Conservation (phyloP, 1,139 yeast genomes). For the Pichia sp. region DNA sequence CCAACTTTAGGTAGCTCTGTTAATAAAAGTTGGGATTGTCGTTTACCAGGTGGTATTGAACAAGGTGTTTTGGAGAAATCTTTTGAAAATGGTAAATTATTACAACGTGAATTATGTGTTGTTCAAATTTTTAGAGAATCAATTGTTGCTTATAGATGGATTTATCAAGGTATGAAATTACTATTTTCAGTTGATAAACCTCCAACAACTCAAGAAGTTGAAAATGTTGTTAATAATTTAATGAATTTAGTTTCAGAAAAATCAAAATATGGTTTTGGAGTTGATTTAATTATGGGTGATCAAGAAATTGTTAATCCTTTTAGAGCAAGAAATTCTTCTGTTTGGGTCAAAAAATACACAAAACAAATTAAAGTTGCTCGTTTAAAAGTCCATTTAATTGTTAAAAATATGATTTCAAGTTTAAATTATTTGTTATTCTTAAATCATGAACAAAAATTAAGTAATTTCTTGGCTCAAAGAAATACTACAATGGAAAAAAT, state of each 20-base stretch:
- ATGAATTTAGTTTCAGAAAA: slow-evolving; percentile 30
- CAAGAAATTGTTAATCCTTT: slow-evolving; percentile 15
- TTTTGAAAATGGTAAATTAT: slow-evolving; percentile 24
- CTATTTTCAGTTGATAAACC: slow-evolving; percentile 28
- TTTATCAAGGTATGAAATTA: slow-evolving; percentile 32
- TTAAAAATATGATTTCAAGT: slow-evolving; percentile 39
- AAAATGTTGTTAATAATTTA: slow-evolving; percentile 22
- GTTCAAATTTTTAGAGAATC: slow-evolving; percentile 32
- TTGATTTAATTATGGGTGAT: slow-evolving; percentile 21
- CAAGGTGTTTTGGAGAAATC: slow-evolving; percentile 29
- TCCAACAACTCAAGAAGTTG: slow-evolving; percentile 31
- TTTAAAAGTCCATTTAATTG: slow-evolving; percentile 29
- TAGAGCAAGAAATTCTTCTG: slow-evolving; percentile 13
- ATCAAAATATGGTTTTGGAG: slow-evolving; percentile 23
- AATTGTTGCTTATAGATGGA: slow-evolving; percentile 29
- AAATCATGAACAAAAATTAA: slow-evolving; percentile 36
- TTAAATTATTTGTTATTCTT: slow-evolving; percentile 41
- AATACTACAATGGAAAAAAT: slow-evolving; percentile 23
- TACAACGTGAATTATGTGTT: slow-evolving; percentile 31
- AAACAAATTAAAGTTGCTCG: slow-evolving; percentile 23
- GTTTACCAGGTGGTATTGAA: slow-evolving; percentile 31
- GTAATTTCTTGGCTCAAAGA: slow-evolving; percentile 26
- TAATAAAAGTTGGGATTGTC: slow-evolving; percentile 29
- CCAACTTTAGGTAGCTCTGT: slow-evolving; percentile 25
- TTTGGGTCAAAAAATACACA: slow-evolving; percentile 20